These are phyloP conservation scores for Clausena lansium DNA, from an alignment of 345 rosid species.

Conservation along the genomic window DNA sequence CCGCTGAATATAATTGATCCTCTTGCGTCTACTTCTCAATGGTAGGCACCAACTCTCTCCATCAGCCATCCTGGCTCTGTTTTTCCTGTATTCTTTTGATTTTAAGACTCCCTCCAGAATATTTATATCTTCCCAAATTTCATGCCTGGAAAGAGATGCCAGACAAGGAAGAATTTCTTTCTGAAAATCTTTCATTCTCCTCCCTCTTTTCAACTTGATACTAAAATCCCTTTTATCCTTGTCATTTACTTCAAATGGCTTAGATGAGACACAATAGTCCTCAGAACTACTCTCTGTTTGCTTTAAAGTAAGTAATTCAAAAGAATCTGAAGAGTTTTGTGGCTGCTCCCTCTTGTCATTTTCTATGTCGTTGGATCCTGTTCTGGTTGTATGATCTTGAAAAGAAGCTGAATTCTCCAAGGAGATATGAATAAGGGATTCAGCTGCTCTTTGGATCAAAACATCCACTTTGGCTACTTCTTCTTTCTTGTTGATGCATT, in stretches of 20 bases:
- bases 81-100: constrained; percentile 73
- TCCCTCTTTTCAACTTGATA: constrained; percentile 64
- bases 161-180: constrained; percentile 70
- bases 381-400: constrained; percentile 21
- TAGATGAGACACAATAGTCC: constrained; percentile 53
- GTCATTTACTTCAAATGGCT: constrained; percentile 43
- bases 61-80: constrained; percentile 43
- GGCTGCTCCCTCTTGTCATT: constrained; percentile 30
- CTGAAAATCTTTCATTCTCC: constrained; percentile 81
- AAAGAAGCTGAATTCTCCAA: constrained; percentile 17
- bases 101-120: constrained; percentile 69
- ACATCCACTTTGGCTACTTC: constrained; percentile 31
- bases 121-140: constrained; percentile 70
- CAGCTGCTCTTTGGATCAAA: constrained; percentile 54
- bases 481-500: constrained; percentile 18
- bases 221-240: constrained; percentile 44
- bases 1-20: constrained; percentile 25
- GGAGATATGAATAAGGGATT: constrained; percentile 52
- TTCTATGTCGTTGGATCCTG: constrained; percentile 25
- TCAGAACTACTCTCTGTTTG: constrained; percentile 46
- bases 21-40: constrained; percentile 38
- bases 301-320: constrained; percentile 49
- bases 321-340: constrained; percentile 53
- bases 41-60: constrained; percentile 42
- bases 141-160: constrained; percentile 61